A percentile compares a stretch with the other conserved stretches of the same genome.
Conservation (phyloP, 805 yeast genomes). For the Metschnikowia koreensis region DNA sequence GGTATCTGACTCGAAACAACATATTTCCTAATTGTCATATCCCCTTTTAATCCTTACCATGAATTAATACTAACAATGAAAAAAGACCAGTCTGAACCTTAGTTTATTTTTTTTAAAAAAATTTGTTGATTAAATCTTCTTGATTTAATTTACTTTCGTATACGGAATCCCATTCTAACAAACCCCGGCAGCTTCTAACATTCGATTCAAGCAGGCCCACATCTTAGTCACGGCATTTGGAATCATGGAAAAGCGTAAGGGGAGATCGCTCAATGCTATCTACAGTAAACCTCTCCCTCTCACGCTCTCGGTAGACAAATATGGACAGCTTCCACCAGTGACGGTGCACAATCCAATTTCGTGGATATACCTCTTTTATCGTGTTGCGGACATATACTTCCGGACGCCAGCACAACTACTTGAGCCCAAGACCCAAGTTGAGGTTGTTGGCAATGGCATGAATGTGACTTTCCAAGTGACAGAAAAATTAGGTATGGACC, state of each 20-base stretch:
- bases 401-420: constrained; percentile 27
- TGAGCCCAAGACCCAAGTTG: constrained; percentile 22
- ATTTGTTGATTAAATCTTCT: background rate
- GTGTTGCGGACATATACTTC: constrained; percentile 23
- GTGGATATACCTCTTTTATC: constrained; percentile 47
- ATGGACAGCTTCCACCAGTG: constrained; percentile 49
- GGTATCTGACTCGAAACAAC: constrained; percentile 72
- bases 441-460: constrained; percentile 13
- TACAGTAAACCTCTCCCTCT: constrained; percentile 59
- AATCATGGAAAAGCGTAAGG: constrained; percentile 33
- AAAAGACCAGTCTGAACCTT: background rate
- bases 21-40: background rate
- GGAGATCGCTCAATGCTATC: constrained; percentile 28
- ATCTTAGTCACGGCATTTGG: background rate
- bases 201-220: background rate
- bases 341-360: constrained; percentile 69
- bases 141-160: background rate
- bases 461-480: constrained; percentile 40
- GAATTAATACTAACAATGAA: constrained; percentile 7
- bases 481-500: constrained; percentile 45
- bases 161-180: background rate
- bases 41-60: background rate
- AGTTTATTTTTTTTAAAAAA: background rate
- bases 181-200: constrained; percentile 3
- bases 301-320: constrained; percentile 32